phyloP scores from a whole-genome alignment of 768 basidiomycete species.

The Tulasnella sp. region DNA sequence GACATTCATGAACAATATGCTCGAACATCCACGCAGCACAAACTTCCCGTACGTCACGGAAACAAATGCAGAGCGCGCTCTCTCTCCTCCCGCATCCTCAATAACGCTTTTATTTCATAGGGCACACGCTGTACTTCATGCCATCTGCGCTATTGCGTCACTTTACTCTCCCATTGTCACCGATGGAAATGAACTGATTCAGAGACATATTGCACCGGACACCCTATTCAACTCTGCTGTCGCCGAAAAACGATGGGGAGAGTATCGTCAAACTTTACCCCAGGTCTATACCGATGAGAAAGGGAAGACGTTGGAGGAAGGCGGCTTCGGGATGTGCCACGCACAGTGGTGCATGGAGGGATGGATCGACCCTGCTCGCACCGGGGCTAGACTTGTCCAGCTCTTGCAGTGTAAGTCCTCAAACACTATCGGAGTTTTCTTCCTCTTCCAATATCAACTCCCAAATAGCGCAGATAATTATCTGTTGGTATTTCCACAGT shows the following conservation, averaged over 20 bases:
- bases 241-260: not conserved
- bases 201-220: conserved; percentile 3
- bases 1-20: conserved; percentile 6
- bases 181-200: not conserved
- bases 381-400: not conserved
- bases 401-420: conserved; percentile 1
- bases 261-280: not conserved
- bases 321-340: conserved; percentile 2
- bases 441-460: not conserved
- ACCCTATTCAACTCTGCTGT: conserved; percentile 8
- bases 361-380: not conserved
- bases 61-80: not conserved
- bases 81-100: too few relatives aligned
- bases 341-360: not conserved
- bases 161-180: conserved; percentile 11
- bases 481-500: conserved; percentile 12
- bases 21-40: conserved; percentile 5
- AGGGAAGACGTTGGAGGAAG: not conserved
- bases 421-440: not conserved
- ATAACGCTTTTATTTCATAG: not conserved
- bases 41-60: not conserved
- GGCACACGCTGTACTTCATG: conserved; percentile 13
- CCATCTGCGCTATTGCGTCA: conserved; percentile 18
- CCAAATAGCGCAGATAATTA: conserved; percentile 1
- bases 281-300: not conserved